Evolutionary conservation across 768 basidiomycete species (phyloP).

Genomic region (Termitomyces sp.): DNA sequence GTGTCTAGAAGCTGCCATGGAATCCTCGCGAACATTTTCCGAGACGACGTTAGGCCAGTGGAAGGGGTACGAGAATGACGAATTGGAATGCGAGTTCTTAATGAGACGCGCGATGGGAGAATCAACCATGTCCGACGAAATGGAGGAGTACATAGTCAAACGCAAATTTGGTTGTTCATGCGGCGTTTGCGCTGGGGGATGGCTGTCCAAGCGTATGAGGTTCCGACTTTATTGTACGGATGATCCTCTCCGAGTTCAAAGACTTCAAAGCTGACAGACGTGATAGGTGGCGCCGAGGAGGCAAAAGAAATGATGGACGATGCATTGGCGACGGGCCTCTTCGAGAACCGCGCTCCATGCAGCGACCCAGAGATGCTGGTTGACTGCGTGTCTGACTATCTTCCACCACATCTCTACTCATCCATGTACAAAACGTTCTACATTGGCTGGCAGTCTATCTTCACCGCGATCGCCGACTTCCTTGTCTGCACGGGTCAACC

Average conservation of each 20-base stretch:
- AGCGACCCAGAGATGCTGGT: background rate
- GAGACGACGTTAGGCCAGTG: slow-evolving; percentile 1
- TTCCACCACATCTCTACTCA: slow-evolving; percentile 6
- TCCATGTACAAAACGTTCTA: slow-evolving; percentile 18
- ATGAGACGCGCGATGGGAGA: slow-evolving; percentile 2
- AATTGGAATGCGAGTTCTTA: slow-evolving; percentile 4
- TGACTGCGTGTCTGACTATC: background rate
- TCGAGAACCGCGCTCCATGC: background rate
- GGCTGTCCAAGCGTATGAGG: slow-evolving; percentile 16
- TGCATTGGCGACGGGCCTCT: background rate
- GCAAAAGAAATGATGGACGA: background rate
- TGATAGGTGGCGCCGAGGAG: background rate
- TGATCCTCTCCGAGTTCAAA: background rate
- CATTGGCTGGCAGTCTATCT: slow-evolving; percentile 20
- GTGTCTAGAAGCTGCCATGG: background rate
- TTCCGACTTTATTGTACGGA: slow-evolving; percentile 8
- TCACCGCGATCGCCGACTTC: slow-evolving; percentile 15
- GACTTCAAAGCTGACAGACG: background rate
- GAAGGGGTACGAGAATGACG: slow-evolving; percentile 1
- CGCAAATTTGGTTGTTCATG: slow-evolving; percentile 20
- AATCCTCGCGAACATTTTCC: slow-evolving; percentile 1
- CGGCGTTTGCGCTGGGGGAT: slow-evolving; percentile 15
- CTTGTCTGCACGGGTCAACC: slow-evolving; percentile 5
- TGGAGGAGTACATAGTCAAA: slow-evolving; percentile 13
- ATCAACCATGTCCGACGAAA: background rate